Conservation (phyloP, 1,139 yeast species). For the Candida tropicalis region DNA sequence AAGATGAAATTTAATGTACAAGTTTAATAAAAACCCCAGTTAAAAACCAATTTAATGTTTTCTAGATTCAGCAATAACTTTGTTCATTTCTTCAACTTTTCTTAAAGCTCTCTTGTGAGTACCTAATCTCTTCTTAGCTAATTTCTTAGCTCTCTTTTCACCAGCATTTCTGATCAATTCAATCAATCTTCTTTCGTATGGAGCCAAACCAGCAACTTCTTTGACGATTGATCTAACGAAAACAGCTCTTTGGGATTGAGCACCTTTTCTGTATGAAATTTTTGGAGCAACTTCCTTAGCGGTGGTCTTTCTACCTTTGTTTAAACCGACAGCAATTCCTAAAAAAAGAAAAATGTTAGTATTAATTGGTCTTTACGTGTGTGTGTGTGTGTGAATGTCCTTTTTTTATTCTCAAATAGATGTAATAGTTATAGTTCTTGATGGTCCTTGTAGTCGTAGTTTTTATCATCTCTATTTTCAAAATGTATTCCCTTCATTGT, state of each 20-base stretch:
- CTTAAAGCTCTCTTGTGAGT: conserved; percentile 99
- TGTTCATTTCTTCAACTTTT: conserved; percentile 98
- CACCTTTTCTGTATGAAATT: conserved; percentile 97
- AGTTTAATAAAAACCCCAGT: conserved; percentile 2
- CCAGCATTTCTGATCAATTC: conserved; percentile 99
- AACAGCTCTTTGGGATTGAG: conserved; percentile 90
- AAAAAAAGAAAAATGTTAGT: conserved; percentile 25
- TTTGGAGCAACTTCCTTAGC: conserved; percentile 92
- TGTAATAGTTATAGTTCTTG: no score
- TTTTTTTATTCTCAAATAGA: no score
- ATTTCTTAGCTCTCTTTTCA: conserved; percentile 99
- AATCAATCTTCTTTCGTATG: conserved; percentile 99
- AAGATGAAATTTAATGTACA: conserved; percentile 12
- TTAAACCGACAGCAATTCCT: conserved; percentile 98
- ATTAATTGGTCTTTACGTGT: conserved; percentile 9
- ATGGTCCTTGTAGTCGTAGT: no score
- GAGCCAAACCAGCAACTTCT: conserved; percentile 99
- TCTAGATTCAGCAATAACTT: conserved; percentile 97
- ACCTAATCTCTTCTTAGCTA: conserved; percentile 99
- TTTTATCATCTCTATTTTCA: no score
- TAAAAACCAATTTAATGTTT: conserved; percentile 49
- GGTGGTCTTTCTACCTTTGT: conserved; percentile 99
- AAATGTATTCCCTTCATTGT: no score
- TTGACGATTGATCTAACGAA: conserved; percentile 95
- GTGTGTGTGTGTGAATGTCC: no score